phyloP scores from a whole-genome alignment of 1,284 basidiomycete species.

The Cutaneotrichosporon sp. region DNA sequence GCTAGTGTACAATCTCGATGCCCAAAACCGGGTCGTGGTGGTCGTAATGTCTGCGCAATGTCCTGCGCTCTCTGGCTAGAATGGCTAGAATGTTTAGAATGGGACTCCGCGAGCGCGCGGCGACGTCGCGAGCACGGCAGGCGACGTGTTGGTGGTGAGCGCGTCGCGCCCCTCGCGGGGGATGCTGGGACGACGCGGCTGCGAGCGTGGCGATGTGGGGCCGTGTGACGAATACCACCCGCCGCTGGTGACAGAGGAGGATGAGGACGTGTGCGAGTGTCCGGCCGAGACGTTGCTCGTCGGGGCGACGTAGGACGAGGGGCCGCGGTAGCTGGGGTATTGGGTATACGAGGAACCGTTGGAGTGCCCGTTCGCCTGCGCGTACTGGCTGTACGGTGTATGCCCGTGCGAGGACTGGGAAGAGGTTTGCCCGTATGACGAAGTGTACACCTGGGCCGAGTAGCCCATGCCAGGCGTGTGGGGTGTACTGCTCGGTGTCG shows the following conservation, averaged over 20 bases:
- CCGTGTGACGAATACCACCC: not conserved
- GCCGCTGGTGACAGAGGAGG: not conserved
- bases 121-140: not conserved
- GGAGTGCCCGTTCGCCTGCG: not conserved
- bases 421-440: too few relatives aligned
- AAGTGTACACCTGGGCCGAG: not conserved
- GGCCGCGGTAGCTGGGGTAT: too few relatives aligned
- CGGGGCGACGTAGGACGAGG: not conserved
- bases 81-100: too few relatives aligned
- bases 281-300: not conserved
- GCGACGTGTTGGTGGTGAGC: not conserved
- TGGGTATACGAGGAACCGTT: not conserved
- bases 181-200: not conserved
- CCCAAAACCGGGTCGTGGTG: not conserved
- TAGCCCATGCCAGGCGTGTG: not conserved
- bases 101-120: not conserved
- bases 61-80: not conserved
- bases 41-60: not conserved
- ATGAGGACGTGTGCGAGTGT: not conserved
- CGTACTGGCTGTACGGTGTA: not conserved
- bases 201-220: not conserved
- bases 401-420: not conserved
- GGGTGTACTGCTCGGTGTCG: not conserved
- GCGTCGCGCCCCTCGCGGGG: not conserved
- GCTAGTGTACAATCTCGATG: not conserved